Evolutionary conservation across 2,329 filamentous ascomycete species (phyloP), one percentile per base, ranked within the genome.

Genomic region (Monosporascus sp.): DNA sequence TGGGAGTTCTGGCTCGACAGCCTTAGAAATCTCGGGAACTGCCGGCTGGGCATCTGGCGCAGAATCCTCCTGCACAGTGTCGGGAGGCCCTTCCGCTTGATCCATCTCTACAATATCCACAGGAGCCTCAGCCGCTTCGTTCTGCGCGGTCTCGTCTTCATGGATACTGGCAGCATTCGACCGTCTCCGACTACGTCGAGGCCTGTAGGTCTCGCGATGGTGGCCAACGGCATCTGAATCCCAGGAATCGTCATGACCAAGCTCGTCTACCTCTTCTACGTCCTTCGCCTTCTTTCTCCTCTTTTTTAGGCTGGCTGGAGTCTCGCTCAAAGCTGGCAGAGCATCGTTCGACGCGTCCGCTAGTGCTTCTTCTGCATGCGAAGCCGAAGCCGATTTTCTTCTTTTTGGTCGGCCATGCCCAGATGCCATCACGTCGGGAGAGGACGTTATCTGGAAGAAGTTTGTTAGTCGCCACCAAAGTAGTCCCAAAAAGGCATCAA

Each of bases 261-360:
- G 57, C 24, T 69, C 67, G 31, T 69, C 67, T 41, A 60, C 54
- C 44, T 67, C 65, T 50, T 61, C 62, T 20, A 37, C 44, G 20
- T 31, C 47, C 17, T 51, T 54, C 11, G 50, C n/a, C 5, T 48
- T 50, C 54, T 56, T 63, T 52, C 57, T 64, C 20, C 53, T 54
- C 52, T 57, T 61, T 27, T 56, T 11, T 31, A 4, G 64, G 14
- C 18, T 54, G 2, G 49, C 38, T 37, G 54, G 54, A 18, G 25
- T 51, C 18, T 27, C 47, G 48, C 22, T 54, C 43, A 49, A 46
- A 44, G 47, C 38, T 37, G 7, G 31, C 46, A 48, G 38, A 14
- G 50, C 38, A 27, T 56, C 52, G 3, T 14, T 7, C 7, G 49
- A 50, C 24, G 54, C 15, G 24, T 54, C 25, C 50, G 50, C 24